A percentile compares a stretch with the other conserved stretches of the same genome.
Evolutionary conservation across 257 asterid genomes (phyloP).

Genomic region (Jaltomata sinuosa): DNA sequence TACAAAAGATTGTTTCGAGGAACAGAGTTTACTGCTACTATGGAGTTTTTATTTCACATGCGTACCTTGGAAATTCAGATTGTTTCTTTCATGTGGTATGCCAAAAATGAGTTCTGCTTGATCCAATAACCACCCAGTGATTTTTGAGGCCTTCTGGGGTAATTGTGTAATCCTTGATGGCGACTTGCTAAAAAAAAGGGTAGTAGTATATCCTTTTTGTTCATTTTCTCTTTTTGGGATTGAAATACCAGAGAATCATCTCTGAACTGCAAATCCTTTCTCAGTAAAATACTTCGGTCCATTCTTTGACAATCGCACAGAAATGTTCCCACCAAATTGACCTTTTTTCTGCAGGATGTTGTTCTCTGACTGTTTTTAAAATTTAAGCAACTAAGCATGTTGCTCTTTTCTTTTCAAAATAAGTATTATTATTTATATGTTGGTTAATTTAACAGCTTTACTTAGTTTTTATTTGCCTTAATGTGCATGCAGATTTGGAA

Average conservation of each 20-base stretch:
- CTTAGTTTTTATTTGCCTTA: neutral
- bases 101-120: neutral
- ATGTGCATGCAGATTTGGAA: conserved; percentile 63
- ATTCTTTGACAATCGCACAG: neutral
- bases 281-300: neutral
- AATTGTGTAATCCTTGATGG: neutral
- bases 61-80: neutral
- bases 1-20: neutral
- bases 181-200: neutral
- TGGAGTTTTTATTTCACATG: neutral
- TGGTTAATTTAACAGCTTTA: neutral
- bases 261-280: neutral
- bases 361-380: neutral
- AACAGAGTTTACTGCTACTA: neutral
- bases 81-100: neutral
- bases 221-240: neutral
- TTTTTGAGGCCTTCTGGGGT: neutral
- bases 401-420: neutral
- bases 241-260: neutral
- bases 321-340: neutral
- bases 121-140: neutral
- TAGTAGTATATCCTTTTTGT: too few relatives aligned
- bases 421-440: neutral
- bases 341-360: neutral
- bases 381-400: neutral